Evolutionary conservation across 2,329 filamentous ascomycete genomes (phyloP).

Genomic region (Ophidiomyces ophidiicola): DNA sequence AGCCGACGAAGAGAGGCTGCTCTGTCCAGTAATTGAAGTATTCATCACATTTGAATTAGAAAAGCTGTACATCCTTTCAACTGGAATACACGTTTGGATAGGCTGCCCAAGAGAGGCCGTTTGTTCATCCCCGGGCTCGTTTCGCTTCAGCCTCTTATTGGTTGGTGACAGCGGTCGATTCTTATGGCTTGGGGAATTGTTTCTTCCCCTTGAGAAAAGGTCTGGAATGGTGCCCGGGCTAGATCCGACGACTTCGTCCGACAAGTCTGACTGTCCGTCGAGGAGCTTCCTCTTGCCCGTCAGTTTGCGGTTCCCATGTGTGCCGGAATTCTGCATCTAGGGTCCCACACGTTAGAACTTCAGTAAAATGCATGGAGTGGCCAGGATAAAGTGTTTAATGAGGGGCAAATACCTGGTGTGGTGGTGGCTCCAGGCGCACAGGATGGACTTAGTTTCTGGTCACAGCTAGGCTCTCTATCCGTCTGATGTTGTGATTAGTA

Average conservation of each 20-base stretch:
- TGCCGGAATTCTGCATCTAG: constrained; percentile 33
- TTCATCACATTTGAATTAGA: constrained; percentile 26
- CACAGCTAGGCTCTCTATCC: not conserved
- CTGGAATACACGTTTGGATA: constrained; percentile 17
- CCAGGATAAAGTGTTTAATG: not conserved
- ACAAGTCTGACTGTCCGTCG: constrained; percentile 23
- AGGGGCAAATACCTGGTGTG: constrained; percentile 5
- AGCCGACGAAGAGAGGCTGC: constrained; percentile 17
- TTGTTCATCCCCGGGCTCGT: constrained; percentile 1
- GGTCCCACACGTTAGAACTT: constrained; percentile 11
- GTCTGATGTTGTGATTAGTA: constrained; percentile 8
- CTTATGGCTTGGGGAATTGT: constrained; percentile 16
- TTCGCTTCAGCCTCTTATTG: constrained; percentile 29
- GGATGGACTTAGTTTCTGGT: not conserved
- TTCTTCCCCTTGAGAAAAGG: constrained; percentile 29
- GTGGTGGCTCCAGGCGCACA: not conserved
- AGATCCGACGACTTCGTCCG: constrained; percentile 20
- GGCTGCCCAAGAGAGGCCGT: constrained; percentile 1
- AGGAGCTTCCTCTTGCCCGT: constrained; percentile 32
- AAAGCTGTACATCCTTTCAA: constrained; percentile 45
- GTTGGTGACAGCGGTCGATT: constrained; percentile 22
- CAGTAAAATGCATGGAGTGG: not conserved
- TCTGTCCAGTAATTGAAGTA: constrained; percentile 19
- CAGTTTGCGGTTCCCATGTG: constrained; percentile 34
- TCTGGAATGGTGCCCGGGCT: constrained; percentile 34